Base-by-base conservation (phyloP, 2,329 filamentous ascomycete genomes). In the Bisporella sp. region DNA sequence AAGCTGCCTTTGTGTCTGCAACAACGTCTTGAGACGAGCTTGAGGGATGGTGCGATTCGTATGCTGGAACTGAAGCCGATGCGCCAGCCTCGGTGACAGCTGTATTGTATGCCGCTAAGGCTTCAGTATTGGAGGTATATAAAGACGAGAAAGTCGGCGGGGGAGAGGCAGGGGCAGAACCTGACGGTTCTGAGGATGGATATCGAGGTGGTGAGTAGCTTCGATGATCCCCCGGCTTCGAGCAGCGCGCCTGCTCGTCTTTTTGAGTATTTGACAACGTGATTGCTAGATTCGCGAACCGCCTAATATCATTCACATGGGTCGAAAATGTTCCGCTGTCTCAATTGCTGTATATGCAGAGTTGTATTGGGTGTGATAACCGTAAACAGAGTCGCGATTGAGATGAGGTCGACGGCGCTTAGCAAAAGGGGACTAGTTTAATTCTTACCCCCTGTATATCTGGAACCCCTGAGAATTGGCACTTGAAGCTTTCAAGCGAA, bases 1-100 rank as follows among this genome's bases (percentile, higher is more conserved):
- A 82, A 47, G 84, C 87, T 62, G 85, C 83, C 71, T 96, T 95
- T 64, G 89, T 92, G 66, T 95, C 89, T 58, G 82, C 81, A 57
- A 77, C 70, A 51, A 73, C 69, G 60, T 81, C 74, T 62, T 73
- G 70, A 31, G 57, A 53, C 31, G 61, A 61, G 32, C 52, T 54
- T 29, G 59, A 59, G 32, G 58, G 41, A 48, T 51, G 46, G 30
- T 54, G 52, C 31, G 69, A 68, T 53, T 75, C 73, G 69, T 82
- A 82, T 29, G 78, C 77, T 55, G 80, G 79, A 41, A 78, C 78
- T 49, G 63, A 63, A 37, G 63, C 50, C 49, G 59, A 62, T 57
- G 59, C 59, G 54, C 65, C 59, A 47, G 58, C 62, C 67, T 71
- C 68, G 54, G 65, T 66, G 50, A 67, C 64, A 39, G 62, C 59